Percentiles rank a stretch among this genome's conserved stretches.
phyloP scores from a whole-genome alignment of 192 early-diverging fungal genomes.

The Entomortierella lignicola region DNA sequence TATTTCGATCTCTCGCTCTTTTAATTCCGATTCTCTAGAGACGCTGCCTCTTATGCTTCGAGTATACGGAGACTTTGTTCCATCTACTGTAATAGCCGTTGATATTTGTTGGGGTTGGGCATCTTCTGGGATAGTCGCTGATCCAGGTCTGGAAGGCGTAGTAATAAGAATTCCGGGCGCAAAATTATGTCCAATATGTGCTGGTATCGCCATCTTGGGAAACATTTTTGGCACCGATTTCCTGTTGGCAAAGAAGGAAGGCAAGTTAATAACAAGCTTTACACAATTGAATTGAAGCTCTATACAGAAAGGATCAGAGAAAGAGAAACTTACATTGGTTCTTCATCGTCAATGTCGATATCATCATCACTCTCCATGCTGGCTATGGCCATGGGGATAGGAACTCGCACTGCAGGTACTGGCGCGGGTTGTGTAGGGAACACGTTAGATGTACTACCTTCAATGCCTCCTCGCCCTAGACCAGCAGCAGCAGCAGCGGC shows the following conservation, averaged over 20 bases:
- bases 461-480: constrained; percentile 49
- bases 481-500: constrained; percentile 59
- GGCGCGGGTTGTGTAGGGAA: constrained; percentile 40
- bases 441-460: constrained; percentile 16
- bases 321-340: constrained; percentile 48
- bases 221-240: constrained; percentile 50
- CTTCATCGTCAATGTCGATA: constrained; percentile 74
- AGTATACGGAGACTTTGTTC: not conserved
- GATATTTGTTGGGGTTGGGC: constrained; percentile 11
- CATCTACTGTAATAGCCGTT: not conserved
- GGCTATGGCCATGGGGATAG: constrained; percentile 27
- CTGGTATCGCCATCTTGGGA: constrained; percentile 46
- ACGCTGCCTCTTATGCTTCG: not conserved
- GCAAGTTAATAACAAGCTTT: constrained; percentile 33
- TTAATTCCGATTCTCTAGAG: not conserved
- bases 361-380: constrained; percentile 71
- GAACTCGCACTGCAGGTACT: constrained; percentile 29
- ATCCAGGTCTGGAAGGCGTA: constrained; percentile 58
- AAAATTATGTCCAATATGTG: constrained; percentile 45
- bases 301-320: not conserved
- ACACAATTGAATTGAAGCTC: not conserved
- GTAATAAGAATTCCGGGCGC: constrained; percentile 61
- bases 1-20: constrained; percentile 20
- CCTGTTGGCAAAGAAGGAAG: constrained; percentile 12
- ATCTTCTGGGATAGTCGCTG: constrained; percentile 50